A percentile compares a stretch with the other conserved stretches of the same genome.
These are phyloP conservation scores for Astragalus glycyphyllos DNA, from an alignment of 306 rosid genomes.

Conservation along the genomic window DNA sequence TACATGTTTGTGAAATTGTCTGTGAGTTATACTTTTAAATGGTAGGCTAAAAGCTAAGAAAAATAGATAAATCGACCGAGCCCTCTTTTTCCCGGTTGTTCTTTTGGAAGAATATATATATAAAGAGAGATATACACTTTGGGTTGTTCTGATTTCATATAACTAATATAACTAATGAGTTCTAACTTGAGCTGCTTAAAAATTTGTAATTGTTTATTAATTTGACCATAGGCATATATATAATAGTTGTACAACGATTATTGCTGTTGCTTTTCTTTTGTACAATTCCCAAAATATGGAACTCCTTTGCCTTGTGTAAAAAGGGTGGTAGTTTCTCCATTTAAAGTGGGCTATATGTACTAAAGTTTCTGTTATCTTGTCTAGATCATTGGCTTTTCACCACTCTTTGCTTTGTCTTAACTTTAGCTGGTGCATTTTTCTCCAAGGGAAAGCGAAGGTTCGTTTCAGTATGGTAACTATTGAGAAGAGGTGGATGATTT, in stretches of 20 bases:
- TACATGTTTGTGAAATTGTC: constrained; percentile 30
- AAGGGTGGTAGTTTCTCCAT: constrained; percentile 16
- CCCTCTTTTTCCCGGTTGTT: too few relatives aligned
- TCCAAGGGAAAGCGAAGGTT: constrained; percentile 80
- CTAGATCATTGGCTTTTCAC: constrained; percentile 17
- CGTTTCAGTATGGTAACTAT: constrained; percentile 61
- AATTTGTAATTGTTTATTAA: background rate
- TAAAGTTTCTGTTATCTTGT: constrained; percentile 1
- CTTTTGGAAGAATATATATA: too few relatives aligned
- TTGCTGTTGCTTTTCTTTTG: too few relatives aligned
- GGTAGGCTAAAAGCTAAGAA: background rate
- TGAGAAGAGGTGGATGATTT: constrained; percentile 71
- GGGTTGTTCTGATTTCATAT: too few relatives aligned
- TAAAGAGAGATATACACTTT: too few relatives aligned
- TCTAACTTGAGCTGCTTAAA: background rate
- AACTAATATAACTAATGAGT: background rate
- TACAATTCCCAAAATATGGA: too few relatives aligned
- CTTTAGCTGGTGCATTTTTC: constrained; percentile 31
- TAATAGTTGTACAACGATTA: too few relatives aligned
- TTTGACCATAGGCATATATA: background rate
- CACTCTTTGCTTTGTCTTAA: constrained; percentile 29
- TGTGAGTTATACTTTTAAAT: background rate
- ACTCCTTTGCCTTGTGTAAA: too few relatives aligned
- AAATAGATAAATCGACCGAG: constrained; percentile 8
- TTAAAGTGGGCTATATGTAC: background rate